A percentile compares a stretch with the other conserved stretches of the same genome.
Conservation (phyloP, 495 filamentous ascomycete species). For the Barbatosphaeria neglecta region DNA sequence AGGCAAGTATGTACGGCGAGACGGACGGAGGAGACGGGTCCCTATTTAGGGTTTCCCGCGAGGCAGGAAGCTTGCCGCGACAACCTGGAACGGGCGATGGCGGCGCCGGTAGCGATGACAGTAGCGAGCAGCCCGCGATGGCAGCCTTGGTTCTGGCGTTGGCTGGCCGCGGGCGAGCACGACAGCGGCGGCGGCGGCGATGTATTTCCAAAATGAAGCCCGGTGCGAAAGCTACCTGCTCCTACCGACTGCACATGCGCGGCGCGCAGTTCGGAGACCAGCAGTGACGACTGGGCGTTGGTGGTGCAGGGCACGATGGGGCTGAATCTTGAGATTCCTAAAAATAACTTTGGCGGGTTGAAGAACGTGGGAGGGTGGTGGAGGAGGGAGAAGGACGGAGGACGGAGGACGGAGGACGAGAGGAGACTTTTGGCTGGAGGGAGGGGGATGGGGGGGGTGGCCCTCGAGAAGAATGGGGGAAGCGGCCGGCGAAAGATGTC, state of each 20-base stretch:
- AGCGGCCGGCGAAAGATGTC: no score
- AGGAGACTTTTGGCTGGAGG: neutral
- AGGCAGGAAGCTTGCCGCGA: no score
- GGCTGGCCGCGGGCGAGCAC: no score
- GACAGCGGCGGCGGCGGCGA: neutral
- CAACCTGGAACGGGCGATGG: no score
- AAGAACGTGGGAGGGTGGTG: slow-evolving; percentile 7
- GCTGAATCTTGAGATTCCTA: slow-evolving; percentile 34
- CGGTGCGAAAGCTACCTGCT: neutral
- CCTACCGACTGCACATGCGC: no score
- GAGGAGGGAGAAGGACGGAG: slow-evolving; percentile 8
- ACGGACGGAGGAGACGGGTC: no score
- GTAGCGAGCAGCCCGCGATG: no score
- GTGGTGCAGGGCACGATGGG: slow-evolving; percentile 26
- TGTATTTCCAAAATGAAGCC: neutral
- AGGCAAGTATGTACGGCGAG: no score
- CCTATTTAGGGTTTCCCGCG: no score
- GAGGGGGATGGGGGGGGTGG: neutral
- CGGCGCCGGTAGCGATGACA: no score
- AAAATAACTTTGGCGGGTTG: slow-evolving; percentile 25
- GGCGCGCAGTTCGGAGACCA: neutral
- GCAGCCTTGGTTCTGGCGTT: no score
- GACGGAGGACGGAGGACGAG: neutral
- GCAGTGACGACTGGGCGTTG: neutral
- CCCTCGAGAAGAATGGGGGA: neutral